phyloP scores from a whole-genome alignment of 192 early-diverging fungal genomes.

The Backusella sp. region DNA sequence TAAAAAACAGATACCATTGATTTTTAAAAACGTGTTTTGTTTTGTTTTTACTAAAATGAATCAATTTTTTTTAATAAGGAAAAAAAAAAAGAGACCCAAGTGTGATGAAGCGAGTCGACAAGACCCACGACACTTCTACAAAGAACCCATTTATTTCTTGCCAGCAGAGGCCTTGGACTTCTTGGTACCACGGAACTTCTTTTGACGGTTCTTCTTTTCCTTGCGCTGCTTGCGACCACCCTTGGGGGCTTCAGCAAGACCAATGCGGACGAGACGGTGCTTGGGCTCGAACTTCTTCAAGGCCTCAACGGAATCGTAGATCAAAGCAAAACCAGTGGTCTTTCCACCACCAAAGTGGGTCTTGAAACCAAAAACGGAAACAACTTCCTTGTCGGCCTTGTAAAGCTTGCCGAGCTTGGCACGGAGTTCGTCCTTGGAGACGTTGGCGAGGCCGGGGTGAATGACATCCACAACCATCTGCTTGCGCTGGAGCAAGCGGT shows the following conservation, averaged over 20 bases:
- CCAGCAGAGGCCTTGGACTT: conserved; percentile 71
- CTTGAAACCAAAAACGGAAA: conserved; percentile 94
- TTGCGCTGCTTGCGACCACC: conserved; percentile 97
- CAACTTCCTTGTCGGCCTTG: conserved; percentile 85
- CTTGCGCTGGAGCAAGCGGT: conserved; percentile 95
- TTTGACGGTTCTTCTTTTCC: conserved; percentile 98
- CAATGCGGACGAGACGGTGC: conserved; percentile 77
- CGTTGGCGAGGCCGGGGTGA: conserved; percentile 91
- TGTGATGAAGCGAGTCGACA: not conserved
- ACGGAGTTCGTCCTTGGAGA: conserved; percentile 90
- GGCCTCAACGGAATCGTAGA: conserved; percentile 93
- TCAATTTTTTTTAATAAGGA: not conserved
- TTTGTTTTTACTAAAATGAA: not conserved
- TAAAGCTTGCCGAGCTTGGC: conserved; percentile 95
- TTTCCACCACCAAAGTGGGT: conserved; percentile 97
- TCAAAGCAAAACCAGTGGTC: conserved; percentile 92
- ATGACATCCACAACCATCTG: conserved; percentile 97
- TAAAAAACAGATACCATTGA: not conserved
- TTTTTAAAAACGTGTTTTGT: not conserved
- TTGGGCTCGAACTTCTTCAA: conserved; percentile 99
- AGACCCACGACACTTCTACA: not conserved
- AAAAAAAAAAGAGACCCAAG: not conserved
- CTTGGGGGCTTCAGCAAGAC: conserved; percentile 65
- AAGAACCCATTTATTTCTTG: conserved; percentile 31
- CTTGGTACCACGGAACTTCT: conserved; percentile 98